Evolutionary conservation across 1,284 basidiomycete genomes (phyloP), one percentile per base, ranked within the genome.

Genomic region (Cystobasidium pallidum): DNA sequence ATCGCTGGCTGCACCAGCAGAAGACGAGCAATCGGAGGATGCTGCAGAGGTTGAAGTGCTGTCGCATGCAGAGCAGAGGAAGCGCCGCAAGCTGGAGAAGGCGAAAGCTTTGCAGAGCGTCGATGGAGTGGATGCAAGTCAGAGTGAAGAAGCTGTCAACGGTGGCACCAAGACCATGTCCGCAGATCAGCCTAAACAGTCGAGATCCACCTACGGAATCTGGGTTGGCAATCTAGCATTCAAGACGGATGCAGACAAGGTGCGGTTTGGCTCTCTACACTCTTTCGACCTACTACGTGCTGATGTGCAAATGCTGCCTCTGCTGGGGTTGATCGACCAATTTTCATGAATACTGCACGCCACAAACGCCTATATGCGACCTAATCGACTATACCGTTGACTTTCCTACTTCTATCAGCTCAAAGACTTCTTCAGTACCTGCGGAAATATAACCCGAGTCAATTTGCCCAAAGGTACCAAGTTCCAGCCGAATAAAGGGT

Each of bases 221-320:
- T 99, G 95, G 92, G 88, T 98, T 45, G 95, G 96, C 55, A 99
- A 99, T 81, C 80, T 99, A 79, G 87, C 91, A 21, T 99, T 91
- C 85, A 91, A 91, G 81, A 97, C 94, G 21, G 91, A 89, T 0
- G 82, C 86, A 59, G 88, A 89, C 17, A 83, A 87, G 8, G 82
- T 98, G 34, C 84, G 85, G 96, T 79, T 85, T 87, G 86, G 85
- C n/a, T 24, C 83, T 90, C 54, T 82, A 24, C 36, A 43, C n/a
- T 91, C 75, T 83, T 72, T 30, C 78, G 76, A 36, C 78, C 75
- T 11, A 76, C 80, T 13, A 45, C 7, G 2, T 61, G 15, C 41
- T 41, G 58, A 43, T 34, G n/a, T 34, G 28, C 15, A 78, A 78
- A 15, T 78, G 75, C 1, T 45, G 2, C n/a, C 58, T 24, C 21